Evolutionary conservation across 2,329 filamentous ascomycete genomes (phyloP).

Genomic region (Mycosphaerelloides madeirae): DNA sequence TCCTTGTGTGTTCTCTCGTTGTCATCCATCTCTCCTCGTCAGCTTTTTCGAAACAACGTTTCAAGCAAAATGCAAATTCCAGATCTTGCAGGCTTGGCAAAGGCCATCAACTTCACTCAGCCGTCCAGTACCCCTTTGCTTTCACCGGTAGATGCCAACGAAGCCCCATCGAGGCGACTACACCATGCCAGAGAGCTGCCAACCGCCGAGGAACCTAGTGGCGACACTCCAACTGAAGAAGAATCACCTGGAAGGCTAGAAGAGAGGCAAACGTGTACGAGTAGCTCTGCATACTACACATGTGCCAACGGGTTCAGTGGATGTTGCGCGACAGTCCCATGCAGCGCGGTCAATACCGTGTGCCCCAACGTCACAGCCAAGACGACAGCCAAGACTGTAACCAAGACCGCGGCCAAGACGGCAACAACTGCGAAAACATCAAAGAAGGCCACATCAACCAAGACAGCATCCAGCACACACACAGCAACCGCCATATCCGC

Average conservation of each 20-base stretch:
- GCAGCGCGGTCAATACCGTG: conserved; percentile 12
- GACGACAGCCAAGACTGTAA: background rate
- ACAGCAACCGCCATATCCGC: background rate
- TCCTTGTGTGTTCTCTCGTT: no score
- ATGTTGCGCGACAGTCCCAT: conserved; percentile 26
- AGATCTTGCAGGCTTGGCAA: conserved; percentile 12
- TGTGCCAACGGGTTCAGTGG: conserved; percentile 26
- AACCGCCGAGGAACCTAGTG: no score
- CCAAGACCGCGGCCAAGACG: background rate
- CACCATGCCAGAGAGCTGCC: no score
- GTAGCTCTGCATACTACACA: conserved; percentile 18
- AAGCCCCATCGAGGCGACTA: no score
- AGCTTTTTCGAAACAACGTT: no score
- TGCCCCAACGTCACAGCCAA: background rate
- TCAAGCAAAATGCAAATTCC: no score
- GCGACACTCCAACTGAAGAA: background rate
- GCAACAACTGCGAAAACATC: conserved; percentile 4
- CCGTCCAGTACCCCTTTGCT: no score
- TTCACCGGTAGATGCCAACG: no score
- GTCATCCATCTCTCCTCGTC: no score
- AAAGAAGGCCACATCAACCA: conserved; percentile 2
- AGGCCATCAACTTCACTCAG: conserved; percentile 7
- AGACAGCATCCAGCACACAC: conserved; percentile 1
- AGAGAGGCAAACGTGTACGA: conserved; percentile 18
- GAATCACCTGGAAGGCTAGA: conserved; percentile 3